Conservation (phyloP, 2,329 filamentous ascomycete genomes). For the Tolypocladium pustulatum region DNA sequence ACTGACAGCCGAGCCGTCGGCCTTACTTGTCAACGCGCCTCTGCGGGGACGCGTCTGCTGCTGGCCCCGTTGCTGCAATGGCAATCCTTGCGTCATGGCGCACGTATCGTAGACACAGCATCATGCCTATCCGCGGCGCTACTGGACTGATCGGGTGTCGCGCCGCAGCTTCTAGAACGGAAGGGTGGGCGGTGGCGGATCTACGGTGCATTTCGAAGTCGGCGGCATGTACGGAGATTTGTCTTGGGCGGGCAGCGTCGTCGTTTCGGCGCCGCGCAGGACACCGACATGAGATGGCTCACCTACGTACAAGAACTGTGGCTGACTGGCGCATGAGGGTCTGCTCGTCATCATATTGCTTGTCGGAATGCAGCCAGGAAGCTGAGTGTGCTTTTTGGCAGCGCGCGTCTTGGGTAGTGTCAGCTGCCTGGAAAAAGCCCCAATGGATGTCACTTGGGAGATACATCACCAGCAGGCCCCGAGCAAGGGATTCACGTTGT, state of each 20-base stretch:
- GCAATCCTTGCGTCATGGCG: not conserved
- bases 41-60: not conserved
- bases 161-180: not conserved
- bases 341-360: not conserved
- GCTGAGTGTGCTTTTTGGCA: not conserved
- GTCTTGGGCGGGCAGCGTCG: not conserved
- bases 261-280: not conserved
- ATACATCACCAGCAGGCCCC: not conserved
- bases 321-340: not conserved
- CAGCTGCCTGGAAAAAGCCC: not conserved
- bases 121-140: not conserved
- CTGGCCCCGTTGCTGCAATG: not conserved
- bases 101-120: not conserved
- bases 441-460: not conserved
- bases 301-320: not conserved
- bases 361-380: not conserved
- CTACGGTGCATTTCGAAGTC: not conserved
- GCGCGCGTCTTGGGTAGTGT: not conserved
- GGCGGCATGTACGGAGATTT: not conserved
- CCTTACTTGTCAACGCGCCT: not conserved
- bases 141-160: not conserved
- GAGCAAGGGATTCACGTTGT: not conserved
- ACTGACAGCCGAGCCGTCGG: not conserved
- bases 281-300: not conserved
- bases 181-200: not conserved